These are phyloP conservation scores for Dacryopinax primogenitus DNA, from an alignment of 768 basidiomycete genomes.

Conservation along the genomic window DNA sequence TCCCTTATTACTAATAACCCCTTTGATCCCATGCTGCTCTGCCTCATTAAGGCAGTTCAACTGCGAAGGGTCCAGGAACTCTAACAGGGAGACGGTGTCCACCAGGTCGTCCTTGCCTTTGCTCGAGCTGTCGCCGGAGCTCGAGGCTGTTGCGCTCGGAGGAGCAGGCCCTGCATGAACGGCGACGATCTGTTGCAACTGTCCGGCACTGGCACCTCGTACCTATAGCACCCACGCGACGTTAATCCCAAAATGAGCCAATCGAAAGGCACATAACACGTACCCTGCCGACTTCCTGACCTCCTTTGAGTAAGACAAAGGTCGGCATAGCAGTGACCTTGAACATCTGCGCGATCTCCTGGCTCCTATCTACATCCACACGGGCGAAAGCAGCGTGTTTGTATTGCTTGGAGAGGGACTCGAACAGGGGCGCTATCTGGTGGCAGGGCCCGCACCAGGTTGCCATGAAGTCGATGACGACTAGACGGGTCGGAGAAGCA, in stretches of 20 bases:
- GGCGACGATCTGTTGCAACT: not conserved
- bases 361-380: conserved; percentile 19
- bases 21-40: conserved; percentile 37
- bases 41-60: conserved; percentile 61
- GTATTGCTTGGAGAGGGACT: conserved; percentile 10
- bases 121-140: not conserved
- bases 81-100: conserved; percentile 36
- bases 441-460: conserved; percentile 4
- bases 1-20: conserved; percentile 35
- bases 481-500: not conserved
- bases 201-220: not conserved
- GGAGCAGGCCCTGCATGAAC: conserved; percentile 22
- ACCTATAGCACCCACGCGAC: not conserved
- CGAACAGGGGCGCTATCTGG: conserved; percentile 1
- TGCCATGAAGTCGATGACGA: not conserved
- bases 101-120: conserved; percentile 3
- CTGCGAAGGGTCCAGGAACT: conserved; percentile 46
- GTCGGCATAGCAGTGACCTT: conserved; percentile 18
- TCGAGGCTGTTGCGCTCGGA: not conserved
- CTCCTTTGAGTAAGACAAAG: conserved; percentile 21
- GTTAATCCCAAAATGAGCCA: conserved; percentile 19
- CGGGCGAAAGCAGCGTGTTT: conserved; percentile 14
- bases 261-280: conserved; percentile 11
- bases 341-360: conserved; percentile 15
- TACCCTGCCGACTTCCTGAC: conserved; percentile 16